Percentiles rank a stretch among this genome's conserved stretches.
These are phyloP conservation scores for Phytophthora capsici DNA, from an alignment of 352 stramenopile species.

Conservation along the genomic window DNA sequence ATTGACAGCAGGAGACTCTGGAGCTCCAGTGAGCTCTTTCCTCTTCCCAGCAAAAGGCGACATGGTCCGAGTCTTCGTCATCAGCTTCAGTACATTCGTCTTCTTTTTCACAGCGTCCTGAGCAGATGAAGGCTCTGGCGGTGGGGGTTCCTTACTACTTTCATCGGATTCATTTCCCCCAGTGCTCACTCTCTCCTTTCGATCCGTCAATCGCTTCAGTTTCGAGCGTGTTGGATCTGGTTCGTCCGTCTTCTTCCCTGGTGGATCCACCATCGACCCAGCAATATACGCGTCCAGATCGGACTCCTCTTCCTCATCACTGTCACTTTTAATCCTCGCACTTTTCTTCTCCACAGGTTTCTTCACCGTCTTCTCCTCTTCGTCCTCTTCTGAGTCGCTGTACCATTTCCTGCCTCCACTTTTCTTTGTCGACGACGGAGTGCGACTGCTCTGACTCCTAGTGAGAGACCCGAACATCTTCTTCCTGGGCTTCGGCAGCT, in stretches of 20 bases:
- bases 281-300: constrained; percentile 39
- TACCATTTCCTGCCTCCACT: constrained; percentile 52
- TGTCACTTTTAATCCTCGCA: constrained; percentile 1
- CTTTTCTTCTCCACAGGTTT: constrained; percentile 19
- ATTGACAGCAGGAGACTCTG: constrained; percentile 2
- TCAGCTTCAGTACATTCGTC: constrained; percentile 69
- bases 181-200: constrained; percentile 8
- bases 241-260: constrained; percentile 12
- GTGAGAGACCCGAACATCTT: constrained; percentile 19
- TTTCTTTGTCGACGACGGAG: constrained; percentile 32
- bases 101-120: constrained; percentile 39
- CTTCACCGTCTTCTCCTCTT: constrained; percentile 23
- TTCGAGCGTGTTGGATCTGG: not conserved
- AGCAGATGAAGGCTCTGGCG: constrained; percentile 24
- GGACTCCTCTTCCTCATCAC: constrained; percentile 28
- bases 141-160: constrained; percentile 5
- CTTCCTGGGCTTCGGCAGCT: constrained; percentile 18
- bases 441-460: constrained; percentile 25
- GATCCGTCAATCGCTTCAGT: constrained; percentile 29
- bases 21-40: constrained; percentile 32
- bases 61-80: constrained; percentile 66
- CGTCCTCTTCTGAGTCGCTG: constrained; percentile 57
- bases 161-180: constrained; percentile 14
- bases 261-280: constrained; percentile 24
- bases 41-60: constrained; percentile 57